Percentiles rank a stretch among this genome's conserved stretches.
phyloP scores from a whole-genome alignment of 2,329 filamentous ascomycete species.

The Podosphaera aphanis region DNA sequence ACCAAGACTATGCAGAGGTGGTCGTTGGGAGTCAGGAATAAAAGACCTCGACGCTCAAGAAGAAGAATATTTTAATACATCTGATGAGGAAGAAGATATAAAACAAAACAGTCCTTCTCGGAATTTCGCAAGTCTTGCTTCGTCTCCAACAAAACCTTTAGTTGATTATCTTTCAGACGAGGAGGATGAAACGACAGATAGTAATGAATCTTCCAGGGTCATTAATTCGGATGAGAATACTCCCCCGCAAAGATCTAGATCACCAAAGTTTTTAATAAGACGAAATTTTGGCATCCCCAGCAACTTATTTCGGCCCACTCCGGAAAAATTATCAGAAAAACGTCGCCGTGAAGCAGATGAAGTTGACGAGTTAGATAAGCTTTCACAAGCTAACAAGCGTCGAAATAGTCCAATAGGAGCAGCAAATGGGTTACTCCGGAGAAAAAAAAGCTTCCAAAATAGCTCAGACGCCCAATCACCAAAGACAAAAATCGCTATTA shows the following conservation, averaged over 20 bases:
- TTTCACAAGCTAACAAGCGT: slow-evolving; percentile 35
- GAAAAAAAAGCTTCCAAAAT: slow-evolving; percentile 24
- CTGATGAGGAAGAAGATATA: slow-evolving; percentile 61
- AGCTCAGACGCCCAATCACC: slow-evolving; percentile 16
- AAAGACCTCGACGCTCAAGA: slow-evolving; percentile 69
- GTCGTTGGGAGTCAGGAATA: slow-evolving; percentile 38
- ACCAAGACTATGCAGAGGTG: slow-evolving; percentile 26
- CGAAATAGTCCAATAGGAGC: slow-evolving; percentile 23
- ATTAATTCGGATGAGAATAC: slow-evolving; percentile 7
- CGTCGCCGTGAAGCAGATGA: slow-evolving; percentile 80
- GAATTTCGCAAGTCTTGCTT: slow-evolving; percentile 33
- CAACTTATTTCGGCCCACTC: slow-evolving; percentile 23
- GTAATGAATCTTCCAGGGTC: slow-evolving; percentile 17
- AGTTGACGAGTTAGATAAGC: slow-evolving; percentile 72
- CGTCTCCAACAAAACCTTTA: slow-evolving; percentile 42
- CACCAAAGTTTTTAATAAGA: not conserved
- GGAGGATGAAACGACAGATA: slow-evolving; percentile 44
- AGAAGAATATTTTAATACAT: slow-evolving; percentile 83
- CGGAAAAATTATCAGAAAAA: slow-evolving; percentile 69
- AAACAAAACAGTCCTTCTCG: slow-evolving; percentile 6
- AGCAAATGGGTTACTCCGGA: slow-evolving; percentile 16
- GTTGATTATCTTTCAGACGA: slow-evolving; percentile 91
- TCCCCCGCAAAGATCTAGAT: slow-evolving; percentile 2
- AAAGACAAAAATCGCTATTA: slow-evolving; percentile 32
- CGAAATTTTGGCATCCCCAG: slow-evolving; percentile 9